A percentile compares a stretch with the other conserved stretches of the same genome.
Evolutionary conservation across 768 basidiomycete genomes (phyloP).

Genomic region (Clavaria fumosa): DNA sequence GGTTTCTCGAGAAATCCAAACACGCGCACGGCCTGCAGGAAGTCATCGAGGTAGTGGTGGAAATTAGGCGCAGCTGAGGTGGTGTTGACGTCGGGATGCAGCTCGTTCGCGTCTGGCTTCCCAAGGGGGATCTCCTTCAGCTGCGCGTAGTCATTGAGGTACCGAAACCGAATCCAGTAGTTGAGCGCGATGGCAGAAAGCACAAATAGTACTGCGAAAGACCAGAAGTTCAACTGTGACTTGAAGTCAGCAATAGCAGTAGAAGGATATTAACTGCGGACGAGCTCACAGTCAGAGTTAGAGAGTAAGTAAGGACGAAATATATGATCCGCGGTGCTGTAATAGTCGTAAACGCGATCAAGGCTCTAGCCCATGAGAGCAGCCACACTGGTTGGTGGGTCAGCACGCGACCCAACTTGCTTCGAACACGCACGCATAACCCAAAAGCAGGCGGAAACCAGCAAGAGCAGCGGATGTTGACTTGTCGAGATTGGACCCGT

Average conservation of each 20-base stretch:
- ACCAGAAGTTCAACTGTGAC: constrained; percentile 75
- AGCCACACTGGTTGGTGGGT: constrained; percentile 80
- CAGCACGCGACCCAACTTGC: constrained; percentile 6
- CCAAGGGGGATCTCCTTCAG: constrained; percentile 69
- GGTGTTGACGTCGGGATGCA: constrained; percentile 85
- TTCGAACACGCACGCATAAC: constrained; percentile 38
- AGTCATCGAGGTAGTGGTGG: constrained; percentile 95
- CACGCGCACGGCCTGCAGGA: constrained; percentile 87
- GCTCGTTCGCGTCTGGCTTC: constrained; percentile 71
- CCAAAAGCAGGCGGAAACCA: constrained; percentile 75
- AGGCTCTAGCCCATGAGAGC: constrained; percentile 57
- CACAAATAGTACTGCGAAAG: constrained; percentile 64
- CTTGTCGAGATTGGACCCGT: no score
- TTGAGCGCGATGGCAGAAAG: constrained; percentile 53
- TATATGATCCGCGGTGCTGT: constrained; percentile 70
- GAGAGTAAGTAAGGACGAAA: constrained; percentile 66
- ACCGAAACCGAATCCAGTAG: constrained; percentile 75
- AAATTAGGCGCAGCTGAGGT: constrained; percentile 60
- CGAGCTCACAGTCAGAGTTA: constrained; percentile 64
- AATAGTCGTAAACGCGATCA: constrained; percentile 72
- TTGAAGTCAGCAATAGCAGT: constrained; percentile 4
- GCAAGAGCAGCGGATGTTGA: constrained; percentile 58
- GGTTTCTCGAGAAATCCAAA: constrained; percentile 97
- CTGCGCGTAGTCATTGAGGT: constrained; percentile 59
- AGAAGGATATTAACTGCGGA: constrained; percentile 1